Evolutionary conservation across 176 grass and related monocot species (phyloP).

Genomic region (Oryza brachyantha): DNA sequence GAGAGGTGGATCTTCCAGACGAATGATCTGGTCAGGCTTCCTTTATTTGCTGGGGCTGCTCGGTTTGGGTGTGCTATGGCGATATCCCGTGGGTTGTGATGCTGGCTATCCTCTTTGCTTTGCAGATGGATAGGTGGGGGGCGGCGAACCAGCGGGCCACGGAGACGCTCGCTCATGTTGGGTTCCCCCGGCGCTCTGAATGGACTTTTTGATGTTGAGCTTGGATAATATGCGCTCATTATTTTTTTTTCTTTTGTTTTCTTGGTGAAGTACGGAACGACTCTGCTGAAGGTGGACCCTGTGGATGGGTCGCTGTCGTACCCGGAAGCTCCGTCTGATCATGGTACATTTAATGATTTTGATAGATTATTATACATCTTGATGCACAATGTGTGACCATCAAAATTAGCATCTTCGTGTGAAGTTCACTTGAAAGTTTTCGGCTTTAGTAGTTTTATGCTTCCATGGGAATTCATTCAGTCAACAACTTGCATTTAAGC

Average conservation of each 20-base stretch:
- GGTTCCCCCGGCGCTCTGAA: neutral
- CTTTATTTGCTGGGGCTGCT: neutral
- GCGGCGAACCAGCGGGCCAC: conserved; percentile 55
- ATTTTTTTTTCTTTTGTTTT: conserved; percentile 21
- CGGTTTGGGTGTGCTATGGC: conserved; percentile 1
- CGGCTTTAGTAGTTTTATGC: conserved; percentile 8
- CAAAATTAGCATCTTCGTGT: neutral
- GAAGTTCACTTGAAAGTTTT: conserved; percentile 15
- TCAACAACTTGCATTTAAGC: neutral
- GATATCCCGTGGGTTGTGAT: neutral
- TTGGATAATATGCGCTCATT: conserved; percentile 25
- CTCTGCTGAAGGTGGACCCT: conserved; percentile 59
- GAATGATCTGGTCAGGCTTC: conserved; percentile 61
- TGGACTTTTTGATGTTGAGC: conserved; percentile 7
- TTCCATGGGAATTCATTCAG: neutral
- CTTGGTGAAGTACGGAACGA: conserved; percentile 73
- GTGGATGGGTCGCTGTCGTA: conserved; percentile 63
- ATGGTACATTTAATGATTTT: conserved; percentile 36
- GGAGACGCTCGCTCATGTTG: conserved; percentile 65
- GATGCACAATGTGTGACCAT: neutral
- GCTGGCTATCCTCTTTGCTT: conserved; percentile 13
- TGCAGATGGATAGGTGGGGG: conserved; percentile 54
- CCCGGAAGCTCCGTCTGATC: conserved; percentile 58
- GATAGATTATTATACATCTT: neutral
- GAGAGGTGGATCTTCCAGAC: conserved; percentile 82